Evolutionary conservation across 2,329 filamentous ascomycete species (phyloP).

Genomic region (Cryoendolithus antarcticus): DNA sequence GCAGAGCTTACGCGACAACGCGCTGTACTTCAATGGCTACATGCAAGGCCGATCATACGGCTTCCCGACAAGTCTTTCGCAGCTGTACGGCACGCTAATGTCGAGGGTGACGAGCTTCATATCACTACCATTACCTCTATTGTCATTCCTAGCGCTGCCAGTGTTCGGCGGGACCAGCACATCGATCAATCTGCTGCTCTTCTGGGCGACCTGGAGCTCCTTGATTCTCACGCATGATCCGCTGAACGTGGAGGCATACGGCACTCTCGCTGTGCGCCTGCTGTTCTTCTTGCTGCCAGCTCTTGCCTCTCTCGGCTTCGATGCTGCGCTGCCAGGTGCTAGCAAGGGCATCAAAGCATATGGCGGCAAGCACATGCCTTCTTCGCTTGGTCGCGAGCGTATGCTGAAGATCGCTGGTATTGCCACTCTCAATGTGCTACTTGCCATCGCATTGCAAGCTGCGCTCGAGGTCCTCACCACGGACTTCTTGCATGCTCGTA

Average conservation of each 20-base stretch:
- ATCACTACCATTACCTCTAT: conserved; percentile 27
- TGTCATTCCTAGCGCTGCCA: conserved; percentile 59
- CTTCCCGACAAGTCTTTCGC: conserved; percentile 14
- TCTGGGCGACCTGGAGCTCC: conserved; percentile 82
- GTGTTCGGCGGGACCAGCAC: conserved; percentile 65
- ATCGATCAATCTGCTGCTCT: conserved; percentile 74
- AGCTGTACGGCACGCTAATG: conserved; percentile 13
- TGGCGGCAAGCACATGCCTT: conserved; percentile 39
- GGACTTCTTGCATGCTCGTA: conserved; percentile 39
- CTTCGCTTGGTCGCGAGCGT: conserved; percentile 27
- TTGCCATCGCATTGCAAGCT: conserved; percentile 43
- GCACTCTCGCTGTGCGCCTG: conserved; percentile 53
- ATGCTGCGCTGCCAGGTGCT: conserved; percentile 56
- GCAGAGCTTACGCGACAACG: conserved; percentile 15
- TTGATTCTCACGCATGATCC: conserved; percentile 66
- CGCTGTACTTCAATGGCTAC: conserved; percentile 19
- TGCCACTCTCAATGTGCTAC: conserved; percentile 42
- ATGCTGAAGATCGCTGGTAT: conserved; percentile 40
- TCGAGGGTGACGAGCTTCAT: conserved; percentile 18
- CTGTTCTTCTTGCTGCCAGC: conserved; percentile 65
- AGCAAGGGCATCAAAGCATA: conserved; percentile 58
- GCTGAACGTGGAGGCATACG: conserved; percentile 61
- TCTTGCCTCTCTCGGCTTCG: conserved; percentile 59
- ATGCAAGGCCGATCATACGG: conserved; percentile 16
- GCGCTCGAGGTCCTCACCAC: conserved; percentile 44